A percentile compares a stretch with the other conserved stretches of the same genome.
phyloP scores from a whole-genome alignment of 192 early-diverging fungal genomes.

The Backusella sp. region DNA sequence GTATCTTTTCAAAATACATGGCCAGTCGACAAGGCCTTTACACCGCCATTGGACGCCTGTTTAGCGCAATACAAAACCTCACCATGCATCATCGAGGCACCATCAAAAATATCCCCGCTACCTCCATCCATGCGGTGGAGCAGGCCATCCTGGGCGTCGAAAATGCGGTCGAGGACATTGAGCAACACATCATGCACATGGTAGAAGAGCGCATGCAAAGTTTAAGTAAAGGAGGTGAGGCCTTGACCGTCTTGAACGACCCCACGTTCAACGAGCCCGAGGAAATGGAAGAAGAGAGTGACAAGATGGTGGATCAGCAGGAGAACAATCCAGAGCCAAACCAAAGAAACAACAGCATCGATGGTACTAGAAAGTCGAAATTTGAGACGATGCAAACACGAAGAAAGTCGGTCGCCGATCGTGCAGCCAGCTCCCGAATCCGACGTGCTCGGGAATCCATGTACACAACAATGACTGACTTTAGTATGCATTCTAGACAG shows the following conservation, averaged over 20 bases:
- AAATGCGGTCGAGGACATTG: constrained; percentile 7
- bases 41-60: constrained; percentile 15
- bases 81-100: background rate
- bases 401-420: background rate
- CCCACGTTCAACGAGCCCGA: background rate
- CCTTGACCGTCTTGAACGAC: background rate
- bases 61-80: constrained; percentile 20
- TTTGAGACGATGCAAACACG: background rate
- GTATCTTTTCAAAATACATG: background rate
- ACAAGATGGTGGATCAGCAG: background rate
- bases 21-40: constrained; percentile 13
- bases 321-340: background rate
- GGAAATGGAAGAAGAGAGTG: background rate
- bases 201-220: constrained; percentile 11
- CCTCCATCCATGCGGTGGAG: background rate
- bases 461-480: background rate
- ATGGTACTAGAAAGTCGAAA: background rate
- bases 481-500: background rate
- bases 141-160: constrained; percentile 6
- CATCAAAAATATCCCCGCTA: background rate
- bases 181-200: constrained; percentile 13
- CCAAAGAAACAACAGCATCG: background rate
- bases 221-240: background rate
- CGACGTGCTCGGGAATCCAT: constrained; percentile 1
- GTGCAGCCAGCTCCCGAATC: background rate